A percentile compares a stretch with the other conserved stretches of the same genome.
phyloP scores from a whole-genome alignment of 2,329 filamentous ascomycete genomes.

The Madurella mycetomatis region DNA sequence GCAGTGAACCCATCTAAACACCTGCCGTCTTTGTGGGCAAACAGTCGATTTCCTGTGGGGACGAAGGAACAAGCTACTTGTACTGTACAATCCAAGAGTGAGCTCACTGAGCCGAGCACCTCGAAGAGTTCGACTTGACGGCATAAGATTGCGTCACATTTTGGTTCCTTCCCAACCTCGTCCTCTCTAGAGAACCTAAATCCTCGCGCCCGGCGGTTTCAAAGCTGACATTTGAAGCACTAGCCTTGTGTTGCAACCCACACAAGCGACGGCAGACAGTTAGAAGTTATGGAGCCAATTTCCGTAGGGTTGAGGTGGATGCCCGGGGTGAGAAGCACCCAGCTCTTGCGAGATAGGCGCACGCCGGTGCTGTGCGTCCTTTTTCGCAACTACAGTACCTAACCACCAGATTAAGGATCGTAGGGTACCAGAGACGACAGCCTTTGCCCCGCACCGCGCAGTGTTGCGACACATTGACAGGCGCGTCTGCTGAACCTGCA shows the following conservation, averaged over 20 bases:
- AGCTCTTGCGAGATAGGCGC: not conserved
- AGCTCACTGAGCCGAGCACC: no score
- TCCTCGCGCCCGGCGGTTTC: not conserved
- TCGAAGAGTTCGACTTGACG: no score
- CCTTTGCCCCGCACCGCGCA: constrained; percentile 1
- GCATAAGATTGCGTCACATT: no score
- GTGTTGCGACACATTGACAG: not conserved
- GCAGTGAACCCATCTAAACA: no score
- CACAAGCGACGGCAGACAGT: not conserved
- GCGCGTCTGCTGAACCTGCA: not conserved
- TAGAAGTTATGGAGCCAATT: constrained; percentile 8
- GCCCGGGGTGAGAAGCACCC: not conserved
- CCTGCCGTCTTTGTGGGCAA: no score
- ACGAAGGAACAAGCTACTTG: no score
- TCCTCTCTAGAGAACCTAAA: not conserved
- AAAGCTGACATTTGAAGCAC: not conserved
- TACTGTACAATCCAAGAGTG: no score
- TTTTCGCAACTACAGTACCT: not conserved
- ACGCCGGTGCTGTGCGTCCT: constrained; percentile 1
- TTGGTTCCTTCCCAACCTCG: no score
- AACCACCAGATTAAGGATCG: constrained; percentile 16
- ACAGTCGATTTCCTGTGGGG: no score
- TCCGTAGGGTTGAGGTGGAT: constrained; percentile 18
- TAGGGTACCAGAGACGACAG: not conserved
- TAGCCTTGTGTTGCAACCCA: not conserved